Evolutionary conservation across 1,139 yeast genomes (phyloP), one percentile per base, ranked within the genome.

Genomic region (Pichia norvegensis): DNA sequence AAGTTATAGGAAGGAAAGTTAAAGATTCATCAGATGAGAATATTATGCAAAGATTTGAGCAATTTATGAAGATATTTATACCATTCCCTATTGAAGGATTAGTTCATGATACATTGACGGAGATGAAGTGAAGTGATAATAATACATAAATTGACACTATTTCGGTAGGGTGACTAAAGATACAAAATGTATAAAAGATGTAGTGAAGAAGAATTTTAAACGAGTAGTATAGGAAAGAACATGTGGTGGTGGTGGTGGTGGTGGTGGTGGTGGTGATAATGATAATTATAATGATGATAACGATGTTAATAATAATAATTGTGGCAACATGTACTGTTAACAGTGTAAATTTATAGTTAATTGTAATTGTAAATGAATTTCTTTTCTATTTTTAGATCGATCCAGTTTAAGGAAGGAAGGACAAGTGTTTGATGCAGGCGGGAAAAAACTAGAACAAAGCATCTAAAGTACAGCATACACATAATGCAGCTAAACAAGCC

Each of bases 401-500:
- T 27, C 21, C 36, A 16, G 29, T 8, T 8, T 8, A 11, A 25
- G 29, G 29, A 25, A 11, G 7, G 29, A 25, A 8, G 29, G 29
- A 25, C 11, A 8, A 25, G 11, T 25, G 29, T 11, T 25, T 25
- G 29, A 8, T 8, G 10, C 29, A 16, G 7, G 33, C 13, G 3
- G 4, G 16, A 21, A 29, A 20, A 14, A 4, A 27, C 38, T 36
- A 81, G 62, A 81, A 78, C 29, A 82, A 56, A 59, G 81, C 76
- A 60, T 82, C 88, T 56, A 82, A 67, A 6, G 88, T 78, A 65
- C 85, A 81, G 63, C 92, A 83, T 53, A 81, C 58, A 76, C 90
- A 82, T 64, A 81, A 55, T 11, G 85, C 87, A 27, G 81, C 87
- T 55, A 81, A 68, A 67, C 88, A 82, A 4, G 79, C 88, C 65